Base-by-base conservation (phyloP, 768 basidiomycete species). In the Tylopilus plumbeoviolaceoides region DNA sequence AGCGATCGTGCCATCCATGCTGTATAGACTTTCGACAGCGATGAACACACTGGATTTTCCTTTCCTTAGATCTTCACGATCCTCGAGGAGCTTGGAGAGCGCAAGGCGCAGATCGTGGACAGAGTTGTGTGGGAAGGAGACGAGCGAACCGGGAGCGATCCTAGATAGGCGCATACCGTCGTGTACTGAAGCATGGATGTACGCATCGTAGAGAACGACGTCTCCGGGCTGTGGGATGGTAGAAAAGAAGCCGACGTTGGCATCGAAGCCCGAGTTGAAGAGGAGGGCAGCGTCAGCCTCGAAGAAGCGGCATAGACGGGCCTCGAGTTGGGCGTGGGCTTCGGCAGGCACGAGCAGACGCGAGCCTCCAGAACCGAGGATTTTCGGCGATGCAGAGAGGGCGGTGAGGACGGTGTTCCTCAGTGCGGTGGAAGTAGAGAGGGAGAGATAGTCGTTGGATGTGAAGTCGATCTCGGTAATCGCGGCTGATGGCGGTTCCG, bases 1-100 rank as follows among this genome's bases (percentile, higher is more conserved):
- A 0, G 87, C 78, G 54, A 95, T 78, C 25, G 93, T 95, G 14
- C 95, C 95, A 59, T 98, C 95, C 95, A 98, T 98, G 51, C 87
- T 90, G 60, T 98, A 98, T 42, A 98, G 69, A 35, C 83, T 86
- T 75, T 98, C 95, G 7, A 97, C 84, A 0, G 91, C 84, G 12
- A 98, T 68, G 63, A 95, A 97, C 4, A 90, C 70, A 59, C 74
- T 84, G 33, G 57, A 56, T 25, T 70, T 66, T 0, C 81, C 82
- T 0, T 59, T 54, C 50, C 57, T 59, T 15, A 83, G 60, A 35
- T 63, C 70, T 0, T 66, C 63, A n/a, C 69, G 64, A 43, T 73
- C 72, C 3, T 64, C 49, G 17, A 73, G 53, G 40, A 88, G 70
- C 14, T 61, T 61, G 2, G 53, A 43, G 4, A 95, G 62, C 0